Percentiles rank a stretch among this genome's conserved stretches.
Evolutionary conservation across 2,329 filamentous ascomycete genomes (phyloP).

Genomic region (Fusarium sp.): DNA sequence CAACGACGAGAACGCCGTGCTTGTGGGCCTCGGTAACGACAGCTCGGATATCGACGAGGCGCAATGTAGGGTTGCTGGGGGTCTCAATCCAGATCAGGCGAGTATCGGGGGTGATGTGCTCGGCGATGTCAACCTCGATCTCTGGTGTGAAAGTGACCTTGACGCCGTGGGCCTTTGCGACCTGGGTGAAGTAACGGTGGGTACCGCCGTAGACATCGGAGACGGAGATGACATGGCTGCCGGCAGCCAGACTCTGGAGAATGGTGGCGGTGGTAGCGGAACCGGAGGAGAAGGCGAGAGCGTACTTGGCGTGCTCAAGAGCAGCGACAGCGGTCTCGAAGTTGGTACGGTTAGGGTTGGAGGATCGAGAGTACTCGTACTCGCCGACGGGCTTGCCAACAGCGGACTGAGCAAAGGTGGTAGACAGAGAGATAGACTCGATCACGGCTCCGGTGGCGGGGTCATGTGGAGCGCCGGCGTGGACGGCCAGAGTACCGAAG

Average conservation of each 20-base stretch:
- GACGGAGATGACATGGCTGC: conserved; percentile 94
- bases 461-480: conserved; percentile 92
- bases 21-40: conserved; percentile 86
- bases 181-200: conserved; percentile 98
- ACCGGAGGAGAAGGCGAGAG: conserved; percentile 93
- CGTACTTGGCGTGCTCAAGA: conserved; percentile 91
- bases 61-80: conserved; percentile 93
- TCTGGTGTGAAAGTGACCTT: conserved; percentile 93
- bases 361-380: conserved; percentile 93
- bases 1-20: conserved; percentile 93
- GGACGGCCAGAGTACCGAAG: conserved; percentile 95
- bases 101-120: conserved; percentile 88
- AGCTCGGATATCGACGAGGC: conserved; percentile 90
- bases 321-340: conserved; percentile 93
- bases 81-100: conserved; percentile 96
- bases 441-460: conserved; percentile 94
- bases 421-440: conserved; percentile 93
- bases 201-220: conserved; percentile 98
- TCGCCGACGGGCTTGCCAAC: conserved; percentile 88
- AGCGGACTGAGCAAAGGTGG: conserved; percentile 91
- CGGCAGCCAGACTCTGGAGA: conserved; percentile 89
- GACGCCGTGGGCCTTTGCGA: conserved; percentile 93
- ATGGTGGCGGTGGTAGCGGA: conserved; percentile 94
- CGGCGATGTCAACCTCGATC: conserved; percentile 88
- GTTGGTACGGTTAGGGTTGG: conserved; percentile 95